These are phyloP conservation scores for Ligustrum vulgare DNA, from an alignment of 257 asterid genomes.

Conservation along the genomic window DNA sequence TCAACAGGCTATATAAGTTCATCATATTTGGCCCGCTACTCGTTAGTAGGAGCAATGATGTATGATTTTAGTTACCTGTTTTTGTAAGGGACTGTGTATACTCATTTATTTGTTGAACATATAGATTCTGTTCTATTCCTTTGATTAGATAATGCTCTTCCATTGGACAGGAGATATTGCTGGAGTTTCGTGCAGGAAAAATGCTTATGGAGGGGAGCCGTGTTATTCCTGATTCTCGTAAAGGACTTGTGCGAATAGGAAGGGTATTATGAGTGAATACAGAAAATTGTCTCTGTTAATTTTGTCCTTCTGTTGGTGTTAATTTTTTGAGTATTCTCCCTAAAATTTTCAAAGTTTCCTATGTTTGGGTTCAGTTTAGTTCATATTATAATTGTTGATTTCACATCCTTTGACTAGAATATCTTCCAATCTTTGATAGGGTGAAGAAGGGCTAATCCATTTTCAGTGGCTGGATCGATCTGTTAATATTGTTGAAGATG, in stretches of 20 bases:
- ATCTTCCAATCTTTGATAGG: constrained; percentile 40
- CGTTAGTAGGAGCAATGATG: neutral
- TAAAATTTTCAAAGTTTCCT: neutral
- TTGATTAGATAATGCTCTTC: constrained; percentile 18
- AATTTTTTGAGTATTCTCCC: neutral
- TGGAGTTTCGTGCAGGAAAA: constrained; percentile 95
- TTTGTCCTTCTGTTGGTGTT: constrained; percentile 8
- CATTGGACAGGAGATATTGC: constrained; percentile 56
- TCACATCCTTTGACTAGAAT: constrained; percentile 12
- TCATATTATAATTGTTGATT: neutral
- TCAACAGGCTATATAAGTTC: neutral
- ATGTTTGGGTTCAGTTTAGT: constrained; percentile 15
- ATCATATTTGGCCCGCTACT: neutral
- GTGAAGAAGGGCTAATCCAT: constrained; percentile 89
- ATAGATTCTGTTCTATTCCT: constrained; percentile 4
- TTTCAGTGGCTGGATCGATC: constrained; percentile 92
- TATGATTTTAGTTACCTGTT: neutral
- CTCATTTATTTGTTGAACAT: neutral
- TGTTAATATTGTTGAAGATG: constrained; percentile 69
- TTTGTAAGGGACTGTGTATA: neutral
- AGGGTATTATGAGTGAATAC: constrained; percentile 60
- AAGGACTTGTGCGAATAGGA: constrained; percentile 90
- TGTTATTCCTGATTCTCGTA: constrained; percentile 82
- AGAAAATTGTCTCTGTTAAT: neutral
- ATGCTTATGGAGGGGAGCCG: constrained; percentile 80